Evolutionary conservation across 2,329 filamentous ascomycete genomes (phyloP).

Genomic region (Rhynchosporium secalis): DNA sequence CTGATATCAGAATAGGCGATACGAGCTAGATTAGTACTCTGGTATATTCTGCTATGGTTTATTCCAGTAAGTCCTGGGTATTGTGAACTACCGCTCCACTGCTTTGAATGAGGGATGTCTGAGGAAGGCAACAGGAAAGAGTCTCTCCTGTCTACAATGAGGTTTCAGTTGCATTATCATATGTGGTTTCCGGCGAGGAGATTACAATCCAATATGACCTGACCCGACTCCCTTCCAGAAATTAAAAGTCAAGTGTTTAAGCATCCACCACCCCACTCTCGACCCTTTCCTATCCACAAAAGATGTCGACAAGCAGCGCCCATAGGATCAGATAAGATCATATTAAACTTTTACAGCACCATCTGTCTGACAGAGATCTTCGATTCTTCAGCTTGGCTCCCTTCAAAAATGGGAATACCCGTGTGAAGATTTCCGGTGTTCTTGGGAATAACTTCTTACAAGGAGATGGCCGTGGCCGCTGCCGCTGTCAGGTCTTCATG

Average conservation of each 20-base stretch:
- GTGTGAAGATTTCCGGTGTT: not conserved
- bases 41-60: too few species aligned
- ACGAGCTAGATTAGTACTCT: too few species aligned
- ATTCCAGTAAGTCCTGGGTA: too few species aligned
- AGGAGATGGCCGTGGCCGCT: too few species aligned
- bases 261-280: constrained; percentile 5
- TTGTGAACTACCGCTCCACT: too few species aligned
- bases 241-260: not conserved
- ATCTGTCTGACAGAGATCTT: constrained; percentile 2
- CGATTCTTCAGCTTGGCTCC: not conserved
- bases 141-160: too few species aligned
- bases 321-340: constrained; percentile 12
- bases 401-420: not conserved
- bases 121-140: too few species aligned
- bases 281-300: not conserved
- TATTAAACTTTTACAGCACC: not conserved
- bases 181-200: too few species aligned
- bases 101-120: too few species aligned
- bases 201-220: not conserved
- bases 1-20: too few species aligned
- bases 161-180: too few species aligned
- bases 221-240: not conserved
- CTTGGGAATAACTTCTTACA: not conserved
- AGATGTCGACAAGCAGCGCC: not conserved
- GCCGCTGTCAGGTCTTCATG: not conserved